Conservation (phyloP, 768 basidiomycete genomes). For the Phylloporus sp. region DNA sequence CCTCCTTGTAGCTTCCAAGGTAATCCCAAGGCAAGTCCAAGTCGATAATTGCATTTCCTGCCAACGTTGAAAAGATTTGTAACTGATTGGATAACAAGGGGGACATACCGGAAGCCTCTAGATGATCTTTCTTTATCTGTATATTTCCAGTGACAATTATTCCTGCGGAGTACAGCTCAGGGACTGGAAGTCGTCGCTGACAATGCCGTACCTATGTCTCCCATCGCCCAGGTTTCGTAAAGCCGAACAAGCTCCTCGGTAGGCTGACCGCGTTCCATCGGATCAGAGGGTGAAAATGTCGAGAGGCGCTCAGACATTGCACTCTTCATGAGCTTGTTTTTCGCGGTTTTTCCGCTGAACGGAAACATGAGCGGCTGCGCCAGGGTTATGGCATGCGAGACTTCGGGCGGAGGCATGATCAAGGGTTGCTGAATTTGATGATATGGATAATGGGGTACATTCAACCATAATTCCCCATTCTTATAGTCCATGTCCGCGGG, state of each 20-base stretch:
- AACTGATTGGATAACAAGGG: background rate
- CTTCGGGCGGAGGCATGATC: conserved; percentile 14
- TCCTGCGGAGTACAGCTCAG: conserved; percentile 19
- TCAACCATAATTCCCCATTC: conserved; percentile 4
- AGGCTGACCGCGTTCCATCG: conserved; percentile 26
- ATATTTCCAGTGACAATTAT: conserved; percentile 32
- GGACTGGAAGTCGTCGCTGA: background rate
- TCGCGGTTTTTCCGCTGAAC: conserved; percentile 28
- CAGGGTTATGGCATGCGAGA: conserved; percentile 18
- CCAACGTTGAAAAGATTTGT: background rate
- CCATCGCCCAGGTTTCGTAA: conserved; percentile 32
- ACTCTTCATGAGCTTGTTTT: conserved; percentile 32
- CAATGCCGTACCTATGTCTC: conserved; percentile 24
- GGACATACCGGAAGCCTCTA: conserved; percentile 30
- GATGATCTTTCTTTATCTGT: conserved; percentile 32
- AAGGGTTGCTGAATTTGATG: conserved; percentile 11
- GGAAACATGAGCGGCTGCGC: conserved; percentile 25
- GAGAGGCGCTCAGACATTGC: conserved; percentile 35
- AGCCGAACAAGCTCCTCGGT: conserved; percentile 33
- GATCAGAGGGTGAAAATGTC: conserved; percentile 30
- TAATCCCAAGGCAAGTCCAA: conserved; percentile 23
- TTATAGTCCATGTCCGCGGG: conserved; percentile 17
- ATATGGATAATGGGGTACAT: conserved; percentile 12
- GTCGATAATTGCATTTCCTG: conserved; percentile 32
- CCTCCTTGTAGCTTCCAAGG: conserved; percentile 15